These are phyloP conservation scores for Laguncularia racemosa DNA, from an alignment of 345 rosid species.

Conservation along the genomic window DNA sequence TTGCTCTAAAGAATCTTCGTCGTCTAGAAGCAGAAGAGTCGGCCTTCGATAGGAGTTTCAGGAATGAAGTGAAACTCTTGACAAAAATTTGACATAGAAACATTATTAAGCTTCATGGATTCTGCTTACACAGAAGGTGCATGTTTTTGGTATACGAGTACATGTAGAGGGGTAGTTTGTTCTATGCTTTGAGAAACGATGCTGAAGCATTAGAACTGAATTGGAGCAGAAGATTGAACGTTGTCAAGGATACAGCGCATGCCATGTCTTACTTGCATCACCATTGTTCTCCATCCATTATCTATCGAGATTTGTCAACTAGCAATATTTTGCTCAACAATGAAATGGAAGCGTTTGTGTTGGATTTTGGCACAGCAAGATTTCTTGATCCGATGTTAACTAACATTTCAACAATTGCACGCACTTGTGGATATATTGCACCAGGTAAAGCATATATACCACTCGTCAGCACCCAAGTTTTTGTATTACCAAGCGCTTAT, in stretches of 20 bases:
- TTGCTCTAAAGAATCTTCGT: conserved; percentile 19
- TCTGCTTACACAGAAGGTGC: background rate
- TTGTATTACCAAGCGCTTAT: background rate
- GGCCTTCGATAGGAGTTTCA: background rate
- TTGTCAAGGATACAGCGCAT: conserved; percentile 8
- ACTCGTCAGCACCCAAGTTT: background rate
- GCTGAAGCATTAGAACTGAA: conserved; percentile 5
- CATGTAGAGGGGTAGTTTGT: conserved; percentile 7
- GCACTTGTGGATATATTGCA: conserved; percentile 19
- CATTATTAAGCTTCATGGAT: conserved; percentile 9
- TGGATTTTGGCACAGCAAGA: conserved; percentile 15
- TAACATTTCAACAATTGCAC: conserved; percentile 6
- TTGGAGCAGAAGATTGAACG: conserved; percentile 3
- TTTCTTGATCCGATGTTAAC: conserved; percentile 4
- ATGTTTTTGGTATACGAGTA: conserved; percentile 10
- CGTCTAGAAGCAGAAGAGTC: background rate
- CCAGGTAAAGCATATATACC: conserved; percentile 7
- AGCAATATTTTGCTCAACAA: conserved; percentile 13
- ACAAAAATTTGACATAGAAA: conserved; percentile 7
- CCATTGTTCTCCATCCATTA: background rate
- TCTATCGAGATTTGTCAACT: conserved; percentile 22
- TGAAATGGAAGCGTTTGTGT: conserved; percentile 10
- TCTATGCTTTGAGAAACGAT: background rate
- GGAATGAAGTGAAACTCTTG: background rate
- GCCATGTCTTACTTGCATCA: conserved; percentile 19